Base-by-base conservation (phyloP, 768 basidiomycete species). In the Cystobasidium onofrii region DNA sequence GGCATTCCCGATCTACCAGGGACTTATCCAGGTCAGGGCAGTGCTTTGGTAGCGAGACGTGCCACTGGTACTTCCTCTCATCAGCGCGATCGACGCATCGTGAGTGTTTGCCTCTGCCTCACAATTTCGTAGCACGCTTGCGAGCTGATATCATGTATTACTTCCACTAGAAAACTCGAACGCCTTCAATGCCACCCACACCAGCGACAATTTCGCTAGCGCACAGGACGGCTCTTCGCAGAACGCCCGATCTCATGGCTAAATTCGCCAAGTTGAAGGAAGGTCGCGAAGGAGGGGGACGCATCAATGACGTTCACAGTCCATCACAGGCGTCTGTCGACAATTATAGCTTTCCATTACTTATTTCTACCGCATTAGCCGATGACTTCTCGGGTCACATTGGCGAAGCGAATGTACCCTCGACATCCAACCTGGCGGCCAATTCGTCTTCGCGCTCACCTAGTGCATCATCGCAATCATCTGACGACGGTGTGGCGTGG, bases 211-310 rank as follows among this genome's bases (percentile, higher is more conserved):
- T 84, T 0, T 81, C 85, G 1, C 91, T 92, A 76, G 81, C 83
- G 2, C 90, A 92, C 43, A 84, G 84, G 55, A 85, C 86, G 3
- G 89, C 89, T 0, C 85, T 92, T 17, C 79, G 85, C 15, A 88
- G 91, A 20, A 89, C 90, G 0, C 83, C 86, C 0, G 84, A 87
- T 73, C 87, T 87, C n/a, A 94, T 94, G 91, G 79, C 83, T 1
- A 76, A 83, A 66, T 91, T 92, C 77, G 80, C 80, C 31, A 83
- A 86, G 62, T 82, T 92, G 7, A 89, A 12, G 18, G 46, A 70
- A 57, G 50, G n/a, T 25, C 7, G n/a, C 7, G n/a, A 54, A 6
- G 27, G 18, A 6, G 6, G 7, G 20, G n/a, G 10, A 54, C n/a
- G 10, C 27, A 20, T 6, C 18, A 29, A 20, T 20, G 7, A 54